Evolutionary conservation across 78 protist genomes (phyloP).

Genomic region (Dictyostelium intermedium): DNA sequence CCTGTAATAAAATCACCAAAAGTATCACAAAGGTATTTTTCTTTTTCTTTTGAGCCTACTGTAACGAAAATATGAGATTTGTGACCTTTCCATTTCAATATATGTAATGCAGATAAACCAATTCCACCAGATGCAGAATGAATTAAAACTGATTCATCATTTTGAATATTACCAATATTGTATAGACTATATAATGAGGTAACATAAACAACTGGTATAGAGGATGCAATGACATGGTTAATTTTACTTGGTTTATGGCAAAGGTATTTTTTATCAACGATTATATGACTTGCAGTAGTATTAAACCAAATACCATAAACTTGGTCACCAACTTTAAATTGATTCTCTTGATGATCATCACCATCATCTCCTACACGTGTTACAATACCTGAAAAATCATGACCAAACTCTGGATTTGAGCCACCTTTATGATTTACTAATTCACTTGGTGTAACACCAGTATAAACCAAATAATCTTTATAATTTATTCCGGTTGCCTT

Average conservation of each 20-base stretch:
- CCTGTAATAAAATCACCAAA: slow-evolving; percentile 63
- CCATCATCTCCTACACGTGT: slow-evolving; percentile 5
- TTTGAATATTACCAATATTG: background rate
- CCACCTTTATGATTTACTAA: background rate
- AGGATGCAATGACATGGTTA: slow-evolving; percentile 5
- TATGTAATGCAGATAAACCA: slow-evolving; percentile 87
- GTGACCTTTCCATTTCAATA: slow-evolving; percentile 31
- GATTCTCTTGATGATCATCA: too few species aligned
- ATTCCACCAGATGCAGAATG: slow-evolving; percentile 90
- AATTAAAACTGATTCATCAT: slow-evolving; percentile 50
- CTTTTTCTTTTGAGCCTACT: slow-evolving; percentile 22
- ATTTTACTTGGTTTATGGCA: background rate
- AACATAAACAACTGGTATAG: slow-evolving; percentile 58
- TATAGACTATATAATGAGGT: slow-evolving; percentile 10
- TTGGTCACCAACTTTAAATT: too few species aligned
- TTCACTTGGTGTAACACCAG: background rate
- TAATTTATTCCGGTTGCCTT: slow-evolving; percentile 13
- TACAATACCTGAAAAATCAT: slow-evolving; percentile 26
- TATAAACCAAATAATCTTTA: slow-evolving; percentile 18
- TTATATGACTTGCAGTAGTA: too few species aligned
- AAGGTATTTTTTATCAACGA: too few species aligned
- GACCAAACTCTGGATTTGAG: background rate
- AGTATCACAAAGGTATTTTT: background rate
- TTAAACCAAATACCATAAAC: slow-evolving; percentile 34
- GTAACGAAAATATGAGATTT: background rate